A percentile compares a stretch with the other conserved stretches of the same genome.
Conservation (phyloP, 345 rosid species). For the Corymbia maculata region DNA sequence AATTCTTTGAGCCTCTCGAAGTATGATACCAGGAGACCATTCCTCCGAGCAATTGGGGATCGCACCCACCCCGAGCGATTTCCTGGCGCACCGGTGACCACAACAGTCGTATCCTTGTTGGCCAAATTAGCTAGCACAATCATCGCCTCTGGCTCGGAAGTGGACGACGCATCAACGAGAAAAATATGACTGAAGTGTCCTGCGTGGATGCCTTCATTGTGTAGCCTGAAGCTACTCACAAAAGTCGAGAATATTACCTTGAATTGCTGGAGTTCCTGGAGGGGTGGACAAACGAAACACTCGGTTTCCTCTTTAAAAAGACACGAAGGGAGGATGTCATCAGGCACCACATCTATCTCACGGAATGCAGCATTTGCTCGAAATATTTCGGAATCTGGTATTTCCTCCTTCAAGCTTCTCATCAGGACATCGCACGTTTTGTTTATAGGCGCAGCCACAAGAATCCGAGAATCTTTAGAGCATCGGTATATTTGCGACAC, state of each 20-base stretch:
- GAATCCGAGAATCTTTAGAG: not conserved
- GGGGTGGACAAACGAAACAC: not conserved
- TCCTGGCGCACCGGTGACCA: not conserved
- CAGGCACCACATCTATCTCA: not conserved
- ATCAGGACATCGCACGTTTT: not conserved
- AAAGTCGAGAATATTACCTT: not conserved
- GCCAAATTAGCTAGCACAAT: not conserved
- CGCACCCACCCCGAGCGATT: constrained; percentile 7
- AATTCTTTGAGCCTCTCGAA: constrained; percentile 15
- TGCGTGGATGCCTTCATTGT: not conserved
- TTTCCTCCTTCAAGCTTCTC: not conserved
- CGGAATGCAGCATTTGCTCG: not conserved
- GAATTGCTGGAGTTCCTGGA: not conserved
- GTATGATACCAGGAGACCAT: constrained; percentile 15
- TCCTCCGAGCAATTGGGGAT: constrained; percentile 8
- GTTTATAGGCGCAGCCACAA: not conserved
- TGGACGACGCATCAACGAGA: not conserved
- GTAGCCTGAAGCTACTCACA: not conserved
- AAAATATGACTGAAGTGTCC: not conserved
- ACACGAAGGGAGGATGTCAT: not conserved
- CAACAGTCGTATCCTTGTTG: not conserved
- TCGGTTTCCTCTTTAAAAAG: not conserved
- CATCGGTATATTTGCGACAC: not conserved
- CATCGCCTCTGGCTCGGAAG: not conserved
- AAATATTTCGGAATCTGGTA: not conserved